A percentile compares a stretch with the other conserved stretches of the same genome.
Conservation (phyloP, 768 basidiomycete species). For the Lyophyllum semitale region DNA sequence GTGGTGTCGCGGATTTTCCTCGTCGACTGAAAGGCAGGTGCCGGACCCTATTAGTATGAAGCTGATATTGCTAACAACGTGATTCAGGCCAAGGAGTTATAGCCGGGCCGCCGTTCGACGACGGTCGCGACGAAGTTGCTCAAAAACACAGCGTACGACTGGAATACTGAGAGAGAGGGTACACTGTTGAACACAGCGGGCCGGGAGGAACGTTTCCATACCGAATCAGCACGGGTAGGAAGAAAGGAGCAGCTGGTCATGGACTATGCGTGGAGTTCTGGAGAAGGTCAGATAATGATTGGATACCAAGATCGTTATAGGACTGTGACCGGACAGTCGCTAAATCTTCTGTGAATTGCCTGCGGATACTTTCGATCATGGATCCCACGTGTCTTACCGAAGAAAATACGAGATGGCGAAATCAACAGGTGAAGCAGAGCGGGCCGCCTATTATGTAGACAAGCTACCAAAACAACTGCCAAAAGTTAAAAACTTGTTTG, state of each 20-base stretch:
- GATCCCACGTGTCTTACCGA: slow-evolving; percentile 12
- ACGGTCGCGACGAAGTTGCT: neutral
- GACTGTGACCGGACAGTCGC: slow-evolving; percentile 5
- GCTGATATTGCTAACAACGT: neutral
- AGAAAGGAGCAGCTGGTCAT: neutral
- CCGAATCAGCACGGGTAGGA: neutral
- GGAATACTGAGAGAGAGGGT: neutral
- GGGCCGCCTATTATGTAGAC: slow-evolving; percentile 7
- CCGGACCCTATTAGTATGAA: neutral
- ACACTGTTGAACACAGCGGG: slow-evolving; percentile 2
- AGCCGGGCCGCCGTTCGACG: slow-evolving; percentile 15
- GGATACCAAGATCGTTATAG: neutral
- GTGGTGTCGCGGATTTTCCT: slow-evolving; percentile 8
- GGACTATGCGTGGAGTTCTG: slow-evolving; percentile 9
- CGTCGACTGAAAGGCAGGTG: slow-evolving; percentile 6
- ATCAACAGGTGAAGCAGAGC: neutral
- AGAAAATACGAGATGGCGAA: slow-evolving; percentile 6
- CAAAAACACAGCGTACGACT: neutral
- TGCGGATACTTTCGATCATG: slow-evolving; percentile 2
- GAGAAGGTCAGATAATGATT: neutral
- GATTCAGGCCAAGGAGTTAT: neutral
- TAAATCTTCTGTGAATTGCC: slow-evolving; percentile 17
- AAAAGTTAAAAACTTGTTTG: slow-evolving; percentile 9
- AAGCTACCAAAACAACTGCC: neutral
- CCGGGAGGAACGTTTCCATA: slow-evolving; percentile 3